Evolutionary conservation across 768 basidiomycete species (phyloP).

Genomic region (Boletus sensibilis): DNA sequence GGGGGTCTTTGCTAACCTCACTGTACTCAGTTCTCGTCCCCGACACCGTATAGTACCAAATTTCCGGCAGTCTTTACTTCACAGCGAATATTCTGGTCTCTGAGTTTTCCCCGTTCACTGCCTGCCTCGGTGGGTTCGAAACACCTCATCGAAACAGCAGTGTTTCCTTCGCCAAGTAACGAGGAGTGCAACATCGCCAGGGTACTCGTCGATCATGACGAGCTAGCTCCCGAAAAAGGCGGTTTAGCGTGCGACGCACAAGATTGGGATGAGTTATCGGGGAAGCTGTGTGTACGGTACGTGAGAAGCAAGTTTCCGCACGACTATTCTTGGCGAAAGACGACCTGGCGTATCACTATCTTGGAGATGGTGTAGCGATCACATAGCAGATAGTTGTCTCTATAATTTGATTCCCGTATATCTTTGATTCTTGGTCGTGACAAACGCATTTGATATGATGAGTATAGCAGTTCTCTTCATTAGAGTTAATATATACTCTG

Average conservation of each 20-base stretch:
- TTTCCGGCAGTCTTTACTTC: slow-evolving; percentile 25
- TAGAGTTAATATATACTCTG: neutral
- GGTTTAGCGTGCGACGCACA: slow-evolving; percentile 23
- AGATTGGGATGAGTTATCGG: slow-evolving; percentile 34
- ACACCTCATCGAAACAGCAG: slow-evolving; percentile 24
- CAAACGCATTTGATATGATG: neutral
- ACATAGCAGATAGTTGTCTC: neutral
- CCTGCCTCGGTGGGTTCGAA: slow-evolving; percentile 8
- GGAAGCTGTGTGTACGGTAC: slow-evolving; percentile 27
- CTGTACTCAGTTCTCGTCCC: slow-evolving; percentile 19
- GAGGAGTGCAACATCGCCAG: slow-evolving; percentile 21
- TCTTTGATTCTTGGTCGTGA: neutral
- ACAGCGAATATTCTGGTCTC: slow-evolving; percentile 32
- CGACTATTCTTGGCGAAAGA: slow-evolving; percentile 25
- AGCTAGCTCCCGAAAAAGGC: slow-evolving; percentile 7
- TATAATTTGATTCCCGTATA: neutral
- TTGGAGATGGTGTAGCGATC: slow-evolving; percentile 24
- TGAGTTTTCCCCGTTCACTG: slow-evolving; percentile 12
- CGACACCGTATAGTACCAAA: slow-evolving; percentile 16
- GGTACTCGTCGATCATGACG: slow-evolving; percentile 24
- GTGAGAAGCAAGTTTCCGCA: slow-evolving; percentile 24
- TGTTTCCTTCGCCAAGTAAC: slow-evolving; percentile 14
- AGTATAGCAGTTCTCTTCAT: neutral
- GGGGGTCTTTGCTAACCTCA: neutral
- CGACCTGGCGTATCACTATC: slow-evolving; percentile 22